Conservation (phyloP, 2,329 filamentous ascomycete genomes). For the Arthrinium puccinioides region DNA sequence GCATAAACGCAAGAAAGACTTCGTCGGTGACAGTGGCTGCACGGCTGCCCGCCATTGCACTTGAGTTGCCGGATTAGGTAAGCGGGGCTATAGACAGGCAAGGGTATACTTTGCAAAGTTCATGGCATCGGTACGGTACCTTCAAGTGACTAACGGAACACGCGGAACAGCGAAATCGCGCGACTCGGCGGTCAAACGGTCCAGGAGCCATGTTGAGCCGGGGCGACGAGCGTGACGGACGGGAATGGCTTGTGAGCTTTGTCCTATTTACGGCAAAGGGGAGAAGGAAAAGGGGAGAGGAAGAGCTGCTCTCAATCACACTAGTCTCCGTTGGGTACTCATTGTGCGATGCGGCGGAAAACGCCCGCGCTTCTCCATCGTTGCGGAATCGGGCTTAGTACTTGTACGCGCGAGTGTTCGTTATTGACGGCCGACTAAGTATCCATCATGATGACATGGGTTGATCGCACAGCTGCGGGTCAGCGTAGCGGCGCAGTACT, state of each 20-base stretch:
- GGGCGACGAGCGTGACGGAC: neutral
- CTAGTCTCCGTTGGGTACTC: neutral
- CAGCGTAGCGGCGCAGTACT: too few species aligned
- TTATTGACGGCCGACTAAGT: too few species aligned
- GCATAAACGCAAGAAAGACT: conserved; percentile 1
- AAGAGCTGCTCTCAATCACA: too few species aligned
- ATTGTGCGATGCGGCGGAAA: neutral
- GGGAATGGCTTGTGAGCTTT: neutral
- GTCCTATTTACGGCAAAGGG: neutral
- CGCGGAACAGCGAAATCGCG: conserved; percentile 4
- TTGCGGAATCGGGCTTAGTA: too few species aligned
- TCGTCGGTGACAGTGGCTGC: conserved; percentile 4
- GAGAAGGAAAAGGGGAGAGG: too few species aligned
- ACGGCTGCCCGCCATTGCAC: conserved; percentile 1
- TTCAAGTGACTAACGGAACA: conserved; percentile 5
- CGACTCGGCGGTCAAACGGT: conserved; percentile 4
- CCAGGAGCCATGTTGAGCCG: conserved; percentile 2
- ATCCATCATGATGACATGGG: too few species aligned
- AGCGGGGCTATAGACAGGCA: neutral
- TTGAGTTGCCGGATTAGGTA: neutral
- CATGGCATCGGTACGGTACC: too few species aligned
- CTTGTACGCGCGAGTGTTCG: too few species aligned
- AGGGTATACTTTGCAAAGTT: too few species aligned
- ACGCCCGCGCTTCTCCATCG: too few species aligned
- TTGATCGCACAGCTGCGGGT: too few species aligned